Evolutionary conservation across 2,329 filamentous ascomycete genomes (phyloP).

Genomic region (Mycosphaerella sp.): DNA sequence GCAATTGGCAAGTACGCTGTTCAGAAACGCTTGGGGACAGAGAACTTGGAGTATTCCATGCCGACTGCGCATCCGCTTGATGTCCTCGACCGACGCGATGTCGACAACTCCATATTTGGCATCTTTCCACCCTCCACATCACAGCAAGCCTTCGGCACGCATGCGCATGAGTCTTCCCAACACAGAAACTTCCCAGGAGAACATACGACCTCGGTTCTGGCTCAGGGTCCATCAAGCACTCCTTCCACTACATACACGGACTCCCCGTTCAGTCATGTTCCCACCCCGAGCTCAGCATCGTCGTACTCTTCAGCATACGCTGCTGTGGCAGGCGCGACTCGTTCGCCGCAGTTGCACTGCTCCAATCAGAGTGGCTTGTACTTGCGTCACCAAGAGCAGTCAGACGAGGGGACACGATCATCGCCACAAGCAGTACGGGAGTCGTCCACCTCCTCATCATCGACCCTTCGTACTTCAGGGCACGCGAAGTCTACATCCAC

Average conservation of each 20-base stretch:
- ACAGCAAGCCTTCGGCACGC: not conserved
- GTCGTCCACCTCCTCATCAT: conserved; percentile 59
- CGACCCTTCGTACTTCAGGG: conserved; percentile 32
- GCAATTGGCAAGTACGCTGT: conserved; percentile 37
- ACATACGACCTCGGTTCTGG: conserved; percentile 19
- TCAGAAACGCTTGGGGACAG: conserved; percentile 19
- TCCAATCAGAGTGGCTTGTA: conserved; percentile 54
- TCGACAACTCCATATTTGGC: conserved; percentile 27
- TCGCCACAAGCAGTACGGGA: conserved; percentile 62
- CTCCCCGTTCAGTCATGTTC: conserved; percentile 70
- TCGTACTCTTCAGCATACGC: conserved; percentile 62
- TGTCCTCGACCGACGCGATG: conserved; percentile 4
- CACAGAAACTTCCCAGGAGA: conserved; percentile 15
- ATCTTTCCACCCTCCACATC: conserved; percentile 20
- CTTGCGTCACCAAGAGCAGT: conserved; percentile 51
- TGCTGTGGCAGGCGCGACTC: conserved; percentile 35
- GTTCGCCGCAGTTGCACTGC: conserved; percentile 47
- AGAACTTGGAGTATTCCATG: conserved; percentile 10
- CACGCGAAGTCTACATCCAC: not conserved
- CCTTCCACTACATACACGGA: conserved; percentile 71
- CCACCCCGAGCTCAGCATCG: conserved; percentile 70
- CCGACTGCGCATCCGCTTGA: not conserved
- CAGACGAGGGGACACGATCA: conserved; percentile 44
- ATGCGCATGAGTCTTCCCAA: conserved; percentile 3
- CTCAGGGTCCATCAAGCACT: conserved; percentile 59